Conservation (phyloP, 345 rosid species). For the Pelargonium nanum region DNA sequence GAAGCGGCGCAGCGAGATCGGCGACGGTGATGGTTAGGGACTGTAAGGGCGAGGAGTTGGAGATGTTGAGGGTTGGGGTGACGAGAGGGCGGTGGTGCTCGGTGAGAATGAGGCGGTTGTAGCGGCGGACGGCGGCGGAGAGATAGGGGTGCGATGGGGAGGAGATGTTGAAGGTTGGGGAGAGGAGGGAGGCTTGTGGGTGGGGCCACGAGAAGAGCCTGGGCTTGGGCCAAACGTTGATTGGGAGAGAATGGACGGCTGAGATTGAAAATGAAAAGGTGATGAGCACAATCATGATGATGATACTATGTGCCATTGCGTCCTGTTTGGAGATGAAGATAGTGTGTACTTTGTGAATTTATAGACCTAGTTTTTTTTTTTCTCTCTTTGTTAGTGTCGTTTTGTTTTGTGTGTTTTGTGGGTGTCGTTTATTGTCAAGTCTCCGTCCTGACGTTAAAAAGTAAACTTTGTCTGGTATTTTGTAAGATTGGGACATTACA, state of each 20-base stretch:
- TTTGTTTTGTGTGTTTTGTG: neutral
- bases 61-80: constrained; percentile 25
- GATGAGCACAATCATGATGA: neutral
- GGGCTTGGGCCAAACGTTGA: constrained; percentile 76
- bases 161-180: constrained; percentile 39
- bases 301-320: neutral
- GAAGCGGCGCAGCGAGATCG: constrained; percentile 41
- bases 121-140: constrained; percentile 41
- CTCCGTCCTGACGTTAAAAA: too few species aligned
- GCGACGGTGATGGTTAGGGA: constrained; percentile 33
- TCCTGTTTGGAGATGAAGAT: neutral
- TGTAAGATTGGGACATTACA: too few species aligned
- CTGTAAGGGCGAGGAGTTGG: constrained; percentile 23
- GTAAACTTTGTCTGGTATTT: too few species aligned
- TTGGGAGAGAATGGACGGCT: constrained; percentile 3
- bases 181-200: constrained; percentile 32
- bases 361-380: neutral
- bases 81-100: constrained; percentile 46
- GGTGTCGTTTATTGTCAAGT: too few species aligned
- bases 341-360: neutral
- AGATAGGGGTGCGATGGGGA: constrained; percentile 42
- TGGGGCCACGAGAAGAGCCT: constrained; percentile 49
- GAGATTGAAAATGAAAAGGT: neutral
- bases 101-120: constrained; percentile 25
- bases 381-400: neutral